Base-by-base conservation (phyloP, 805 yeast species). In the Monosporozyma aerobia region DNA sequence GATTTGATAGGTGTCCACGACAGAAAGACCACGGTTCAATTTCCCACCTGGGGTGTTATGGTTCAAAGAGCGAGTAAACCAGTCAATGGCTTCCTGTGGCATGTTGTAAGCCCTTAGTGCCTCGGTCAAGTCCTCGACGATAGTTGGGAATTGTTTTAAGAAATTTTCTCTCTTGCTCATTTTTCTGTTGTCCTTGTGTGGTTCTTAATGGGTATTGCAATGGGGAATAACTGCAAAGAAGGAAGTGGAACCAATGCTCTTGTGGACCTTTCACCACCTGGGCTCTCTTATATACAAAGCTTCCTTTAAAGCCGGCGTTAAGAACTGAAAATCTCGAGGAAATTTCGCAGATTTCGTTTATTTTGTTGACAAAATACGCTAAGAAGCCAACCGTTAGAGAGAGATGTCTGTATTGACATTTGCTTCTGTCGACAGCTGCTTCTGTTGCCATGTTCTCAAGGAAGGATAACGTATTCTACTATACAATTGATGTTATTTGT, bases 41-140 rank as follows among this genome's bases (percentile, higher is more conserved):
- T 94, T 94, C 49, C 99, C 99, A 55, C 97, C 97, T 54, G 96
- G 92, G 5, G 96, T 83, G 75, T 94, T 94, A 76, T 92, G 87
- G 62, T 83, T 73, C 67, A 92, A 73, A 59, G 76, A 82, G 49
- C 77, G 77, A 59, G 76, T 79, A 71, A 81, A 88, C 98, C 99
- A 94, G 29, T 78, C 80, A 53, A 86, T 78, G 40, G 97, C 97
- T 56, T 87, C 94, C 51, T 76, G 71, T 32, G 96, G 89, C 82
- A 94, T 86, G 53, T 89, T 87, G 71, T 89, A 87, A 50, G 73
- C 73, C 46, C 69, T 71, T 54, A 87, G 73, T 48, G 82, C 78
- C 22, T 77, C 78, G 52, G 76, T 77, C 58, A 92, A 74, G 65
- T 92, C 99, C 16, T 75, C 78, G 43, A 88, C 96, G 56, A 94